Evolutionary conservation across 495 filamentous ascomycete genomes (phyloP), one percentile per base, ranked within the genome.

Genomic region (Geoglossum glabrum): DNA sequence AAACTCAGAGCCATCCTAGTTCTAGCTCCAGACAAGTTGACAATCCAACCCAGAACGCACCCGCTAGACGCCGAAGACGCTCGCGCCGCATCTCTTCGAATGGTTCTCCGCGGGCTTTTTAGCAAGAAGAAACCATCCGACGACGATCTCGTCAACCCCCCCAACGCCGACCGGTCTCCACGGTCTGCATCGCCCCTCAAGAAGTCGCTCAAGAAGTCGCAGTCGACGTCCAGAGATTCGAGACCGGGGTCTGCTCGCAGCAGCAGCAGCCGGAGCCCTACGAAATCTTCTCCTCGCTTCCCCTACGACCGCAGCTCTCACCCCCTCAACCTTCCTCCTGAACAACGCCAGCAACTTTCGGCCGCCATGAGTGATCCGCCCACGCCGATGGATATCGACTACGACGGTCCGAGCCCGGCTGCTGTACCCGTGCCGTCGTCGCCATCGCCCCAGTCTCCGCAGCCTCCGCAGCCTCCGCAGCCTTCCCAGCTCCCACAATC

Each of bases 291-390:
- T 15, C 49, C 49, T 15, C 49, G 49, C 25, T 27, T 21, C 28
- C 25, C 49, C 23, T 52, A 52, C 69, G 84, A 86, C 65, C 75
- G 75, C 54, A 79, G 87, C 61, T 77, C 75, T 8, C 89, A 94
- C 68, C 89, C 89, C 36, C 75, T 94, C 54, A 94, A 95, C 65
- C 79, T 90, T 33, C 87, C 83, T 2, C 87, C 86, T 40, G 86
- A 92, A 70, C 81, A 93, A 76, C 76, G 85, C 60, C 81, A 83
- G 57, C 68, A 79, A 54, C 79, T 85, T 45, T 85, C 83, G 54
- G 79, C 49, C 62, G 79, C 79, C 66, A 80, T 76, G 67, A 76
- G 73, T 54, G 80, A 83, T 60, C 81, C 70, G 45, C 63, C 71
- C 17, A 67, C 71, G 54, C 72, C 78, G 55, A 94, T 94, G 86